These are phyloP conservation scores for Salix suchowensis DNA, from an alignment of 345 rosid species.

Conservation along the genomic window DNA sequence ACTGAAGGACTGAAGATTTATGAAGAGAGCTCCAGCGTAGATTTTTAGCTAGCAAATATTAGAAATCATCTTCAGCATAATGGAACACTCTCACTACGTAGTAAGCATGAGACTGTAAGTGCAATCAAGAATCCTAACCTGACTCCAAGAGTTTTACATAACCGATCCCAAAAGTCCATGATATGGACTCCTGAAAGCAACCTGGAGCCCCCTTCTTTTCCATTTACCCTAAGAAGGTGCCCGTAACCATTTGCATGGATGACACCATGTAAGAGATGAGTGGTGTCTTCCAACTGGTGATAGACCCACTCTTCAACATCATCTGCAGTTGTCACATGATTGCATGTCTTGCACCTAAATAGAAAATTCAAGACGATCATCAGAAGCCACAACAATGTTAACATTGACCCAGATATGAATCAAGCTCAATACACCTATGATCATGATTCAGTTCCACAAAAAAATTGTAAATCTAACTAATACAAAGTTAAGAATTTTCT, in stretches of 20 bases:
- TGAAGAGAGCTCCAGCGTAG: not conserved
- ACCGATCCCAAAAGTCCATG: constrained; percentile 72
- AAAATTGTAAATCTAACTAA: not conserved
- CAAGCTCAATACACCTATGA: not conserved
- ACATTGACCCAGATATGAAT: not conserved
- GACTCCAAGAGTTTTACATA: constrained; percentile 52
- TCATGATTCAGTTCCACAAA: not conserved
- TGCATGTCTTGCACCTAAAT: constrained; percentile 53
- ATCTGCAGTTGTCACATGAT: constrained; percentile 37
- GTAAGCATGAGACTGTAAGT: not conserved
- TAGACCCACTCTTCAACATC: constrained; percentile 60
- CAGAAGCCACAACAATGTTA: not conserved
- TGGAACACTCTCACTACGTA: not conserved
- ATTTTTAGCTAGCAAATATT: not conserved
- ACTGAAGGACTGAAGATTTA: not conserved
- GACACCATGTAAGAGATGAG: constrained; percentile 66
- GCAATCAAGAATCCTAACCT: constrained; percentile 32
- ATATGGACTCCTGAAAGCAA: constrained; percentile 57
- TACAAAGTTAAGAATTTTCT: not conserved
- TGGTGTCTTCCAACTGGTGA: constrained; percentile 58
- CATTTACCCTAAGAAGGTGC: constrained; percentile 70
- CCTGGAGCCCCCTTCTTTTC: constrained; percentile 67
- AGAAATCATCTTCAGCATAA: not conserved
- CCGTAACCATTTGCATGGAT: constrained; percentile 65
- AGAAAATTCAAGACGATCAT: not conserved